Conservation (phyloP, 768 basidiomycete genomes). For the Coprinellus micaceus region DNA sequence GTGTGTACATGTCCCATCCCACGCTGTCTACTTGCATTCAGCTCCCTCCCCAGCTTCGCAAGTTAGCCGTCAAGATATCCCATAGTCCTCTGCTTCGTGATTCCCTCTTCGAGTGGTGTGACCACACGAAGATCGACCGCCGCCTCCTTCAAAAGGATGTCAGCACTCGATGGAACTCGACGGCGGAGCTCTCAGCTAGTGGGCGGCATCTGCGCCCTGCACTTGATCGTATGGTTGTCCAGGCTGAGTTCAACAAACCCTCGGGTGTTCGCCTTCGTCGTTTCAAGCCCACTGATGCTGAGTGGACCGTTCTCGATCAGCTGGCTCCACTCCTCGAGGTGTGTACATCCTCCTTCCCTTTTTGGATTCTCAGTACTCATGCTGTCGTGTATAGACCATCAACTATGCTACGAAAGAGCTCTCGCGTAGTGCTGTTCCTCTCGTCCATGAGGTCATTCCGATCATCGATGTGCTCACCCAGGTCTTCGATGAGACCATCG, state of each 20-base stretch:
- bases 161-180: too few relatives aligned
- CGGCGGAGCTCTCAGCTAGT: constrained; percentile 33
- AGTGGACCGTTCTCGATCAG: constrained; percentile 33
- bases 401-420: constrained; percentile 27
- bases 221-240: constrained; percentile 22
- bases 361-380: background rate
- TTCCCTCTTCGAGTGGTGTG: background rate
- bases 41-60: background rate
- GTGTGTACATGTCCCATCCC: background rate
- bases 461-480: constrained; percentile 28
- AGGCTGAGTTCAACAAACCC: constrained; percentile 5
- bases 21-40: background rate
- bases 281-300: constrained; percentile 21
- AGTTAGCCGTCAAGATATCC: background rate
- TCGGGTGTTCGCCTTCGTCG: constrained; percentile 16
- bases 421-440: background rate
- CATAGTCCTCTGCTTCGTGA: background rate
- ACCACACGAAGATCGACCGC: background rate
- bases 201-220: constrained; percentile 24
- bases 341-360: background rate
- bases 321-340: constrained; percentile 29
- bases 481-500: constrained; percentile 30
- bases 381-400: constrained; percentile 25
- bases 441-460: constrained; percentile 4
- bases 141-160: background rate